Conservation (phyloP, 495 filamentous ascomycete species). For the Hypomontagnella submonticulosa region DNA sequence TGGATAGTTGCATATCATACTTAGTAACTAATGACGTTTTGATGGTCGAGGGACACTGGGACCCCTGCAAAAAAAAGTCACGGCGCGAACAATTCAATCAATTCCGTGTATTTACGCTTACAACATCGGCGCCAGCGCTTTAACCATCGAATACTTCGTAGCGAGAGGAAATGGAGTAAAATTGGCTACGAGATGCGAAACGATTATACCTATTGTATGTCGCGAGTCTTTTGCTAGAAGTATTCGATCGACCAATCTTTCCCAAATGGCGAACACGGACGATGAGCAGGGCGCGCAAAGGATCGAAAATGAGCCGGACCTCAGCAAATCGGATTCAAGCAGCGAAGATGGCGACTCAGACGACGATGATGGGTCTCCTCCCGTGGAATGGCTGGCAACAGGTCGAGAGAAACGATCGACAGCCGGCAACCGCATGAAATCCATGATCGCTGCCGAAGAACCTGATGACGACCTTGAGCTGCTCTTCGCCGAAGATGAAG, state of each 20-base stretch:
- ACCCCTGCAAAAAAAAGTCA: constrained; percentile 24
- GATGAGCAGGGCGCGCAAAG: constrained; percentile 28
- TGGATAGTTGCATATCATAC: background rate
- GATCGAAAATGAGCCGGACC: constrained; percentile 29
- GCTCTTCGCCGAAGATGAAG: constrained; percentile 85
- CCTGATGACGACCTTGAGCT: constrained; percentile 81
- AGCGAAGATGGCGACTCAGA: constrained; percentile 44
- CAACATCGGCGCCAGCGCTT: background rate
- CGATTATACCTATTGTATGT: background rate
- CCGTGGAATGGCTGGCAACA: constrained; percentile 78
- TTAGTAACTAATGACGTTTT: constrained; percentile 22
- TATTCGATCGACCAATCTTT: background rate
- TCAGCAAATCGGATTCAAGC: constrained; percentile 39
- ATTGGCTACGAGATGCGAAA: constrained; percentile 5
- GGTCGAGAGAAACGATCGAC: constrained; percentile 84
- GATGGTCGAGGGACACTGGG: background rate
- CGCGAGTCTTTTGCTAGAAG: background rate
- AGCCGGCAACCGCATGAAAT: constrained; percentile 85
- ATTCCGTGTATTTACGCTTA: background rate
- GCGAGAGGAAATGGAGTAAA: background rate
- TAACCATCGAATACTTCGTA: background rate
- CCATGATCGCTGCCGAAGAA: constrained; percentile 79
- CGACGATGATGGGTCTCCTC: constrained; percentile 33
- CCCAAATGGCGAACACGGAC: constrained; percentile 25
- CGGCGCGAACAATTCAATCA: constrained; percentile 13